Evolutionary conservation across 345 rosid species (phyloP).

Genomic region (Eucalyptus fibrosa): DNA sequence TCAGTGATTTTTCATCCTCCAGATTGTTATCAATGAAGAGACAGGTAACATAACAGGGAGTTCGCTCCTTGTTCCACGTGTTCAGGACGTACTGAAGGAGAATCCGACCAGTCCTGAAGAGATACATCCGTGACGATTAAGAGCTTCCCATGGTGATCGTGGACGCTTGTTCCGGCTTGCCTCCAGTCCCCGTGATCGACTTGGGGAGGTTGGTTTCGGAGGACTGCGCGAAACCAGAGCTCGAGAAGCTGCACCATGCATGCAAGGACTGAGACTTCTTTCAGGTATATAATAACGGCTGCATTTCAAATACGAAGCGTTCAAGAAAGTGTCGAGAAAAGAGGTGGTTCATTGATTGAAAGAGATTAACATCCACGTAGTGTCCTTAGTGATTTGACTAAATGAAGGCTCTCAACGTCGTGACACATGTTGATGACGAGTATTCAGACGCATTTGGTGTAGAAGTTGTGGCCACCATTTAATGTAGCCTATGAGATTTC

Average conservation of each 20-base stretch:
- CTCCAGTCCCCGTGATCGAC: background rate
- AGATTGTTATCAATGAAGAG: no score
- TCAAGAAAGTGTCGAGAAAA: background rate
- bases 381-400: background rate
- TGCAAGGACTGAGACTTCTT: background rate
- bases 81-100: background rate
- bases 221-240: background rate
- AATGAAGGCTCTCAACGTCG: background rate
- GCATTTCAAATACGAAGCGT: background rate
- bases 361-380: background rate
- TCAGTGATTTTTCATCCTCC: no score
- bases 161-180: background rate
- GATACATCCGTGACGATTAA: background rate
- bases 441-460: background rate
- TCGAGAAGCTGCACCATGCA: background rate
- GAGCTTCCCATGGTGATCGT: background rate
- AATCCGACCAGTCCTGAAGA: background rate
- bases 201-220: background rate
- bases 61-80: no score
- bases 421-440: background rate
- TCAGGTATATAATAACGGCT: background rate
- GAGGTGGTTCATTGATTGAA: background rate
- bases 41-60: no score
- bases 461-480: background rate
- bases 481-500: background rate